Conservation (phyloP, 208 protist genomes). For the Trypanosoma avium region DNA sequence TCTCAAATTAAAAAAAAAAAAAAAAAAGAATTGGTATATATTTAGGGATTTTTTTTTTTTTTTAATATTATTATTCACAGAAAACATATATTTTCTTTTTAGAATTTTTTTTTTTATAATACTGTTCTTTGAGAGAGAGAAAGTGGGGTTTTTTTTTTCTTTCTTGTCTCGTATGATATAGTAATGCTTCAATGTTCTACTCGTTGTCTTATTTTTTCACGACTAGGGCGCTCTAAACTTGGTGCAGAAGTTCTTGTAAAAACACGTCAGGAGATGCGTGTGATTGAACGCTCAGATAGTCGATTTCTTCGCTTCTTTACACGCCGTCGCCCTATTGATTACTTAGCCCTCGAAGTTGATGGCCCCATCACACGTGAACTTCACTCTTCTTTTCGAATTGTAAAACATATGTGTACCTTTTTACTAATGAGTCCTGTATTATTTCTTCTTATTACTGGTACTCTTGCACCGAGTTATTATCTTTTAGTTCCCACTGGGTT, state of each 20-base stretch:
- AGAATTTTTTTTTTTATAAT: conserved; percentile 24
- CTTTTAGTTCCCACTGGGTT: conserved; percentile 54
- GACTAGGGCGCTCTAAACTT: conserved; percentile 67
- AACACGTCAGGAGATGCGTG: conserved; percentile 70
- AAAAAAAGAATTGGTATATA: neutral
- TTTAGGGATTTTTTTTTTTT: conserved; percentile 6
- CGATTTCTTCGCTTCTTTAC: conserved; percentile 63
- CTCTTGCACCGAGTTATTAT: conserved; percentile 79
- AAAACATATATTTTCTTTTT: too few species aligned
- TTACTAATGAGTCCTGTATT: conserved; percentile 53
- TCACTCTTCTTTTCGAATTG: conserved; percentile 65
- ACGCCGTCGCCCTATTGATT: conserved; percentile 70
- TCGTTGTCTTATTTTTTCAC: conserved; percentile 42
- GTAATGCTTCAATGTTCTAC: conserved; percentile 47
- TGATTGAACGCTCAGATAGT: conserved; percentile 50
- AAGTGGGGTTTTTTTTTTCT: neutral
- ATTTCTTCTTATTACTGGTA: conserved; percentile 42
- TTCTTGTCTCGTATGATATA: neutral
- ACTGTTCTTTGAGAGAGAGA: neutral
- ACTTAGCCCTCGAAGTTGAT: conserved; percentile 76
- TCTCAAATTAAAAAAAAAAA: neutral
- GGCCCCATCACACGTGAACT: conserved; percentile 62
- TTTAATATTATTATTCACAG: neutral
- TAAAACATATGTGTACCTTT: conserved; percentile 53
- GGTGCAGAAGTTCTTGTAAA: conserved; percentile 74